These are phyloP conservation scores for Penicillium sumatraense DNA, from an alignment of 2,329 filamentous ascomycete species.

Conservation along the genomic window DNA sequence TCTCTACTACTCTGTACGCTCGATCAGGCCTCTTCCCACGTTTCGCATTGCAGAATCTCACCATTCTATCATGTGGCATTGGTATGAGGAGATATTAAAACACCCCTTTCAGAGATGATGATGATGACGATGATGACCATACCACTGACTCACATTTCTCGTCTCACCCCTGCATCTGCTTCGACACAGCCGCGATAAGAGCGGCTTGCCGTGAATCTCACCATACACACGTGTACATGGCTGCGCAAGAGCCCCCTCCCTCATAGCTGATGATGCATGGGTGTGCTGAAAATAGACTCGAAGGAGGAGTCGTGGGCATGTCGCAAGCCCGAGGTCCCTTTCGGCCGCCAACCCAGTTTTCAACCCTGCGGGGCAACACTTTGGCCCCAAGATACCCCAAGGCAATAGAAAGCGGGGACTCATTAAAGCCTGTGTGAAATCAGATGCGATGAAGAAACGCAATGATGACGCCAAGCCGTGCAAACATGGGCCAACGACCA, in stretches of 20 bases:
- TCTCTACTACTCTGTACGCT: no score
- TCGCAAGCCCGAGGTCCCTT: neutral
- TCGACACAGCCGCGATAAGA: constrained; percentile 6
- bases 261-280: neutral
- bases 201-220: constrained; percentile 9
- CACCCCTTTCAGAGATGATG: neutral
- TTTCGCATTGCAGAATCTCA: neutral
- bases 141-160: neutral
- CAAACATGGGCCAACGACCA: constrained; percentile 10
- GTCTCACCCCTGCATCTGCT: neutral
- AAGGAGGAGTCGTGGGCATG: neutral
- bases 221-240: constrained; percentile 12
- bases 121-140: no score
- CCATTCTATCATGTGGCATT: neutral
- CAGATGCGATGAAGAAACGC: neutral
- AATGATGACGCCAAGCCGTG: constrained; percentile 1
- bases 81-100: neutral
- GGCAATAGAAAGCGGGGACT: constrained; percentile 6
- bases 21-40: neutral
- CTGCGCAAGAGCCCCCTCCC: constrained; percentile 16
- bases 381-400: constrained; percentile 1
- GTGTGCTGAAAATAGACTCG: neutral
- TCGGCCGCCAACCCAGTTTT: constrained; percentile 1
- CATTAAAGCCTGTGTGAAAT: neutral
- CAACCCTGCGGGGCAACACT: constrained; percentile 1